A percentile compares a stretch with the other conserved stretches of the same genome.
Evolutionary conservation across 345 rosid genomes (phyloP).

Genomic region (Syzygium jambos): DNA sequence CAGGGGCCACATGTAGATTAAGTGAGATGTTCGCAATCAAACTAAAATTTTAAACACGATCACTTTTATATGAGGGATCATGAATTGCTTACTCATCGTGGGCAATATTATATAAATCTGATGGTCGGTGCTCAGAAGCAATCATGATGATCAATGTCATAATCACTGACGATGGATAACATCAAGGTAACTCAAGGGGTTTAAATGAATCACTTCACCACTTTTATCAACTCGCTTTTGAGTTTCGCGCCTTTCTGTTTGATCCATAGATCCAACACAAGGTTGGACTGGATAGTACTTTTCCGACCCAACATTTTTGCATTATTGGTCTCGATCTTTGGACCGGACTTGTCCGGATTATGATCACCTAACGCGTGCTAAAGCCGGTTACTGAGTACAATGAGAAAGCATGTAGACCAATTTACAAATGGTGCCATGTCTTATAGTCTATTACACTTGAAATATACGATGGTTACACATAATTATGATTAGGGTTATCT

Average conservation of each 20-base stretch:
- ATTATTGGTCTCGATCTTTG: background rate
- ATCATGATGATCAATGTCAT: background rate
- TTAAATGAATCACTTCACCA: background rate
- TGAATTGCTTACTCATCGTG: background rate
- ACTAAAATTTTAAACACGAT: background rate
- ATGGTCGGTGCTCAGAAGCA: background rate
- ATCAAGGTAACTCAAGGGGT: background rate
- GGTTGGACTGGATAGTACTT: background rate
- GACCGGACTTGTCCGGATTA: background rate
- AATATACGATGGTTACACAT: background rate
- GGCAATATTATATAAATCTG: background rate
- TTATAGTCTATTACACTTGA: background rate
- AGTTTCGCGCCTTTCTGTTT: background rate
- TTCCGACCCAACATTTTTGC: background rate
- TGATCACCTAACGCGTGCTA: background rate
- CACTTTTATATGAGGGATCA: background rate
- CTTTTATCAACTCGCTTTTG: background rate
- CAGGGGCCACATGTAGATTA: background rate
- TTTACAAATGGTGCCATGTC: background rate
- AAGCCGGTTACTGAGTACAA: background rate
- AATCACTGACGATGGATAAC: background rate
- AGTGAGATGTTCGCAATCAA: background rate
- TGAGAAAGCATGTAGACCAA: background rate
- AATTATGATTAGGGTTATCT: background rate
- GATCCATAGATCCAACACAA: background rate